A percentile compares a stretch with the other conserved stretches of the same genome.
These are phyloP conservation scores for Yamadazyma sp. DNA, from an alignment of 1,139 yeast genomes.

Conservation along the genomic window DNA sequence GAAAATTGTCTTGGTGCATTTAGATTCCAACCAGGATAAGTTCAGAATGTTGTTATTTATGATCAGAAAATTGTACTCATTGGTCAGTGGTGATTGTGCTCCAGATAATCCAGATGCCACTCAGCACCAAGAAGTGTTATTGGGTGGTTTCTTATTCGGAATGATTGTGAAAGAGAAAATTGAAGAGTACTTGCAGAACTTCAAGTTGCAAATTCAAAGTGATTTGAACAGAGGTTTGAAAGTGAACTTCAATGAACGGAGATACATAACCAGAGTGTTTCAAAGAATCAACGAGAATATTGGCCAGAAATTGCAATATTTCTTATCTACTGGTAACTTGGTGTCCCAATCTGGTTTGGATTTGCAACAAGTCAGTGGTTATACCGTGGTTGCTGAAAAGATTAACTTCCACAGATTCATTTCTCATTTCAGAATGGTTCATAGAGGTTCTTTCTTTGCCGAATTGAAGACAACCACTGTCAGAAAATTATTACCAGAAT, in stretches of 20 bases:
- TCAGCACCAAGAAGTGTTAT: slow-evolving; percentile 94
- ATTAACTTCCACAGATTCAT: slow-evolving; percentile 95
- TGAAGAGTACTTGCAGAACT: slow-evolving; percentile 81
- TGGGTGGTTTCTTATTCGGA: slow-evolving; percentile 96
- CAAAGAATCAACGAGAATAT: slow-evolving; percentile 85
- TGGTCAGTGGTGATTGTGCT: slow-evolving; percentile 95
- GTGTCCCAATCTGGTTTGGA: slow-evolving; percentile 92
- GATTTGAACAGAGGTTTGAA: slow-evolving; percentile 83
- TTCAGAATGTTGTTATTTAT: slow-evolving; percentile 85
- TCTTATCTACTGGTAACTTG: slow-evolving; percentile 93
- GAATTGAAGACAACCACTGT: slow-evolving; percentile 97
- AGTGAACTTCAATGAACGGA: slow-evolving; percentile 79
- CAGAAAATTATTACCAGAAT: slow-evolving; percentile 92
- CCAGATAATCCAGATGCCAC: slow-evolving; percentile 99
- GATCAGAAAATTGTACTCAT: slow-evolving; percentile 91
- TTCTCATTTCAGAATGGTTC: slow-evolving; percentile 98
- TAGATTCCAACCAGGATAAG: slow-evolving; percentile 71
- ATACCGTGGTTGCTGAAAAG: slow-evolving; percentile 97
- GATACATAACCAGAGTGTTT: slow-evolving; percentile 80
- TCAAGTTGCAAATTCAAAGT: slow-evolving; percentile 71
- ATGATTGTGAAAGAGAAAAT: slow-evolving; percentile 96
- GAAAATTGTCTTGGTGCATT: slow-evolving; percentile 87
- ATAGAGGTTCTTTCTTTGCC: slow-evolving; percentile 98
- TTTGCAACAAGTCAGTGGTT: slow-evolving; percentile 97
- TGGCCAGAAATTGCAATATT: slow-evolving; percentile 92